A percentile compares a stretch with the other conserved stretches of the same genome.
These are phyloP conservation scores for Musa itinerans DNA, from an alignment of 176 grass and related monocot species.

Conservation along the genomic window DNA sequence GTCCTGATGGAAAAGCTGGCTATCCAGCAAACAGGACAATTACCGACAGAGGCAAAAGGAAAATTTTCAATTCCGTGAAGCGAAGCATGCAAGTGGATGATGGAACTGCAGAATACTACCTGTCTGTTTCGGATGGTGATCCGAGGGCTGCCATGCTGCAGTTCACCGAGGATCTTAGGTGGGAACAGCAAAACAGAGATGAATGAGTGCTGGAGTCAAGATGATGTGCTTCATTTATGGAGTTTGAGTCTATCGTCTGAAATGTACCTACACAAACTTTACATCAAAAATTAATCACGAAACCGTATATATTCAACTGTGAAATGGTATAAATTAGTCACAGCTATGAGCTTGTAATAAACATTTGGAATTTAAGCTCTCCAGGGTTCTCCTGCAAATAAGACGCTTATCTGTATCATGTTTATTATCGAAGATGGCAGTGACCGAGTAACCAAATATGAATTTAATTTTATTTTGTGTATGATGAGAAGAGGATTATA, in stretches of 20 bases:
- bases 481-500: no score
- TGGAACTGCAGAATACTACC: conserved; percentile 83
- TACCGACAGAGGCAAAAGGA: conserved; percentile 33
- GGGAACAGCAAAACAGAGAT: conserved; percentile 41
- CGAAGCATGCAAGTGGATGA: conserved; percentile 72
- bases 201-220: not conserved
- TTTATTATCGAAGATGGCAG: no score
- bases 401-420: no score
- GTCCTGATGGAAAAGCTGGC: conserved; percentile 28
- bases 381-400: no score
- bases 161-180: conserved; percentile 73
- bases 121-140: conserved; percentile 66
- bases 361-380: not conserved
- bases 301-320: not conserved
- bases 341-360: not conserved
- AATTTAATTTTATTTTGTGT: no score
- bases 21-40: conserved; percentile 3
- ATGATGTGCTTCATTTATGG: not conserved
- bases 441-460: no score
- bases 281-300: not conserved
- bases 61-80: conserved; percentile 62
- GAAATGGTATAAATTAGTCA: not conserved
- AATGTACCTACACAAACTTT: not conserved
- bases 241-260: not conserved
- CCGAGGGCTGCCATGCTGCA: conserved; percentile 79